Percentiles rank a stretch among this genome's conserved stretches.
These are phyloP conservation scores for Vachellia collinsii DNA, from an alignment of 306 rosid species.

Conservation along the genomic window DNA sequence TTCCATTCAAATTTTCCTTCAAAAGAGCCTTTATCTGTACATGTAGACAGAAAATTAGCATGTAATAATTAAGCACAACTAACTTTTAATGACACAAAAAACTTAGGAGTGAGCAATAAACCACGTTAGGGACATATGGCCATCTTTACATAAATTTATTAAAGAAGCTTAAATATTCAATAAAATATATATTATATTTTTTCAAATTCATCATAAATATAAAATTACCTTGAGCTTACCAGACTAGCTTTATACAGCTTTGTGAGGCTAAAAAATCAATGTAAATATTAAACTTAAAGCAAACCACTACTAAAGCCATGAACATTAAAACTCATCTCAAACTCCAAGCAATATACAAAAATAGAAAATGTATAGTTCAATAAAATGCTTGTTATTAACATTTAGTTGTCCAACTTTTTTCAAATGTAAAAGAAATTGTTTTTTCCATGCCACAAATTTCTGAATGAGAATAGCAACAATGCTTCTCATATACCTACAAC, in stretches of 20 bases:
- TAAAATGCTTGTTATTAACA: neutral
- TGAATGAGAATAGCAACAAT: neutral
- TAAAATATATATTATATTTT: neutral
- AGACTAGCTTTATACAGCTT: conserved; percentile 71
- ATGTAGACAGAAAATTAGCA: conserved; percentile 34
- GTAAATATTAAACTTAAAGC: neutral
- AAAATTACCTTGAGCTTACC: conserved; percentile 61
- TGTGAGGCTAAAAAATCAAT: conserved; percentile 53
- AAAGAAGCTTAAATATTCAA: conserved; percentile 5
- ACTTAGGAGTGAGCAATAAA: neutral
- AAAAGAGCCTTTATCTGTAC: conserved; percentile 78
- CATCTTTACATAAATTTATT: neutral
- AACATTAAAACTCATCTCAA: neutral
- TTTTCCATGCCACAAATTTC: conserved; percentile 16
- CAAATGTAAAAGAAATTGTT: neutral
- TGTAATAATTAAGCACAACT: neutral
- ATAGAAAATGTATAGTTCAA: neutral
- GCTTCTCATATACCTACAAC: conserved; percentile 21
- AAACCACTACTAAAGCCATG: neutral
- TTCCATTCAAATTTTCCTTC: conserved; percentile 87
- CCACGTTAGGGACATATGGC: neutral
- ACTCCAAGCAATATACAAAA: neutral
- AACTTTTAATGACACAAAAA: conserved; percentile 6
- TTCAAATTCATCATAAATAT: neutral
- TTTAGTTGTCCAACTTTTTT: neutral